Evolutionary conservation across 2,329 filamentous ascomycete genomes (phyloP), one percentile per base, ranked within the genome.

Genomic region (Talaromyces sp.): DNA sequence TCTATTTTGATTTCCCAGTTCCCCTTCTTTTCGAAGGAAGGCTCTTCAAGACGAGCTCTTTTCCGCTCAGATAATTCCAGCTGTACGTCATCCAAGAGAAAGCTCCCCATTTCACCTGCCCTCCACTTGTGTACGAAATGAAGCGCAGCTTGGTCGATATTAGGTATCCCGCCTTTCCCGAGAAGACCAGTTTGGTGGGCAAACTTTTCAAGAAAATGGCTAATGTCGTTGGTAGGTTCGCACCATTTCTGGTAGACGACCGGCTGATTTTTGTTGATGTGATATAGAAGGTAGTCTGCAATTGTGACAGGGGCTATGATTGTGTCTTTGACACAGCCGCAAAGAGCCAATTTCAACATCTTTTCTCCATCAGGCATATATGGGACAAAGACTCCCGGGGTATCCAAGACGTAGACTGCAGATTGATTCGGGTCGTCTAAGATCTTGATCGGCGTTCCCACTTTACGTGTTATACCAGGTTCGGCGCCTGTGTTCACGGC

Each of bases 311-410:
- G 83, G 1, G 88, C 83, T 58, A 99, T 87, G 41, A 98, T 83
- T 0, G 89, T 90, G 72, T 96, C 91, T 73, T 96, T 96, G 58
- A 99, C 91, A 73, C 89, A 90, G 21, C 93, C 91, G 56, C 91
- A 92, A 0, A 98, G 84, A 1, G 93, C 89, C n/a, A 99, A 84
- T 76, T 96, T 98, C 64, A 99, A 81, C 95, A 99, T 99, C 52
- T 87, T 86, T 72, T 95, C 89, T 17, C 89, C 84, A 69, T 96
- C 86, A 0, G 88, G 84, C 29, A 98, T 89, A 72, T 96, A 96
- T 0, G 95, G 95, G 62, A 97, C 86, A 74, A 98, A 99, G 9
- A 99, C 93, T 54, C 95, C 95, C 0, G 95, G 95, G 0, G 93
- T 97, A 75, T 99, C 95, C 54, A 96, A 80, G 50, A 98, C 78